Evolutionary conservation across 2,329 filamentous ascomycete species (phyloP), one percentile per base, ranked within the genome.

Genomic region (Aspergillus piperis): DNA sequence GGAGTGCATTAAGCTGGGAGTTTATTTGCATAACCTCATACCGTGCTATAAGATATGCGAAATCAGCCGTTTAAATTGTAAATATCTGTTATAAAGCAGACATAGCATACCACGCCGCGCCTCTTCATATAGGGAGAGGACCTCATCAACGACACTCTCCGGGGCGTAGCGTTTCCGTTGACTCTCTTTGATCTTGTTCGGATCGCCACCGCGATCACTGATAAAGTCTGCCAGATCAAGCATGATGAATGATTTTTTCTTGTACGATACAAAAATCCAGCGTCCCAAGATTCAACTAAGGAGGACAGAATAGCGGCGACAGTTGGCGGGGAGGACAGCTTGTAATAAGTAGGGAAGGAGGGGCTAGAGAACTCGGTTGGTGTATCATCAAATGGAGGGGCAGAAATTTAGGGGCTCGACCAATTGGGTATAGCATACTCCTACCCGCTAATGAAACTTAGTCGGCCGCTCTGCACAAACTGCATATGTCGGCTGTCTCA

Each of bases 111-210:
- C 91, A 80, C 84, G 87, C 70, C 91, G 86, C 78, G 94, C 91
- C 70, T 94, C 91, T 75, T 96, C 90, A 75, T 90, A 97, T 73
- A 96, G 81, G 21, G 84, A 84, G 74, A 97, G 95, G 62, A 98
- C 87, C 80, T 96, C 90, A 80, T 99, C 94, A 25, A 99, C 94
- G 51, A 89, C 82, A 73, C 92, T 90, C 71, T 92, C 90, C 13
- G 88, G 84, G 52, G 91, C 93, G 81, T 87, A 86, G 69, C 95
- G 88, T 73, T 88, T 88, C 69, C 90, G 86, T 80, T 99, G 95
- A 66, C 90, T 95, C 77, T 97, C 92, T 77, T 90, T 90, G 78
- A 99, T 95, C 81, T 88, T 89, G 74, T 96, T 90, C 15, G 92
- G 91, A 80, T 98, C 87, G 69, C 95, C 95, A 67, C 94, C 95